Evolutionary conservation across 2,329 filamentous ascomycete genomes (phyloP).

Genomic region (Metarhizium sp.): DNA sequence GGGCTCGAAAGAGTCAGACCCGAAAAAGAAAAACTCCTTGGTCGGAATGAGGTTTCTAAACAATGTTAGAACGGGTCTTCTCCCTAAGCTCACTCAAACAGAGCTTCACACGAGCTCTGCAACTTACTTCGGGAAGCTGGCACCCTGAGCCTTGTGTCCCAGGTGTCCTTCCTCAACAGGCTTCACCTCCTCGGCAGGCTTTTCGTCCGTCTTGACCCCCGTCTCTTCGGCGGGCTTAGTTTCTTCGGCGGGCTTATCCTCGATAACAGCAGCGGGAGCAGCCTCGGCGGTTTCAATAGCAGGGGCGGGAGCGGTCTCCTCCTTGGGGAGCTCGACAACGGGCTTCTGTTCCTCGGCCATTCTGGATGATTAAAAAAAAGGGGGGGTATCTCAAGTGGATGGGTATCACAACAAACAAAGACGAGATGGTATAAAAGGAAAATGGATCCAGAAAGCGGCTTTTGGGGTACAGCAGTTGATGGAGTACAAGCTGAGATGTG

Average conservation of each 20-base stretch:
- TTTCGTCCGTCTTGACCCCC: slow-evolving; percentile 32
- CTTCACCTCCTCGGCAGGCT: slow-evolving; percentile 43
- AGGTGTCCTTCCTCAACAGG: slow-evolving; percentile 76
- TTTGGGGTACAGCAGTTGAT: slow-evolving; percentile 13
- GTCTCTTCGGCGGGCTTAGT: slow-evolving; percentile 16
- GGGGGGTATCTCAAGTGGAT: slow-evolving; percentile 29
- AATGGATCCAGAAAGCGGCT: slow-evolving; percentile 25
- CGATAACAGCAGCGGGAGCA: slow-evolving; percentile 22
- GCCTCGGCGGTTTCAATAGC: slow-evolving; percentile 23
- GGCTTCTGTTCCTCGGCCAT: slow-evolving; percentile 71
- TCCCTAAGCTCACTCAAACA: no score
- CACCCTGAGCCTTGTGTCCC: slow-evolving; percentile 80
- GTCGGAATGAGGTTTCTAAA: slow-evolving; percentile 75
- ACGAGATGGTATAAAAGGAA: slow-evolving; percentile 29
- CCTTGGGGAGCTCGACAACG: slow-evolving; percentile 39
- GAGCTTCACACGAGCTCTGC: no score
- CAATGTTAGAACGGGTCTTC: slow-evolving; percentile 10
- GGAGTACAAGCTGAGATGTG: slow-evolving; percentile 21
- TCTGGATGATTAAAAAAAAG: slow-evolving; percentile 32
- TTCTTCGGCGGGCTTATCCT: slow-evolving; percentile 31
- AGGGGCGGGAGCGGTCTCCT: slow-evolving; percentile 37
- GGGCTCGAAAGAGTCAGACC: slow-evolving; percentile 60
- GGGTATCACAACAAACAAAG: slow-evolving; percentile 44
- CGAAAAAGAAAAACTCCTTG: slow-evolving; percentile 92
- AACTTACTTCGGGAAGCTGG: slow-evolving; percentile 76